These are phyloP conservation scores for Monoraphidium neglectum DNA, from an alignment of 139 green algal genomes.

Conservation along the genomic window DNA sequence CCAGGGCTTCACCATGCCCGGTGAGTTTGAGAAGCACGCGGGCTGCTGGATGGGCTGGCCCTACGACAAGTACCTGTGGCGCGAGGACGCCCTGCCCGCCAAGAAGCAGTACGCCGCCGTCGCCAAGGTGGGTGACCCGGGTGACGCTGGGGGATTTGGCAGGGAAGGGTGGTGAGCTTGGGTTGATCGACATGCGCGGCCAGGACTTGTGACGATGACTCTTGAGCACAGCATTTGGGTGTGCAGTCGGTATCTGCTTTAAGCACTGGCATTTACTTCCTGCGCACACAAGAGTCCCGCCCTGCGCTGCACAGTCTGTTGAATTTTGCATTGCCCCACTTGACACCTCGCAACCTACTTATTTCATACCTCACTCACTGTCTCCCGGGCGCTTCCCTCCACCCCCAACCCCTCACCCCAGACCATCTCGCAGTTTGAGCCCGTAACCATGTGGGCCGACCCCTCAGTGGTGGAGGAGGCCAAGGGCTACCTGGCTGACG, in stretches of 20 bases:
- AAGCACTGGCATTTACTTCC: too few species aligned
- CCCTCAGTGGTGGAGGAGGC: constrained; percentile 37
- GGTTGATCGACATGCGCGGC: too few species aligned
- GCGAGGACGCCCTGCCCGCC: constrained; percentile 48
- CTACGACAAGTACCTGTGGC: constrained; percentile 62
- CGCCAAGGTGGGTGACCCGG: constrained; percentile 1
- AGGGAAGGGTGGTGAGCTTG: too few species aligned
- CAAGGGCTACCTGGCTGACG: constrained; percentile 26
- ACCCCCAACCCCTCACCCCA: not conserved
- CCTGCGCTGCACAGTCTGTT: not conserved
- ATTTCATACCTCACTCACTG: too few species aligned
- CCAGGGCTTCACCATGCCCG: constrained; percentile 61
- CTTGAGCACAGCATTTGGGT: too few species aligned
- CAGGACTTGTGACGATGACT: too few species aligned
- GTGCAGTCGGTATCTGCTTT: too few species aligned
- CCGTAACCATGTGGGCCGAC: constrained; percentile 64
- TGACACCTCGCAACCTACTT: too few species aligned
- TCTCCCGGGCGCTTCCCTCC: too few species aligned
- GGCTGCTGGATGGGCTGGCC: constrained; percentile 73
- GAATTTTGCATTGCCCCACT: not conserved
- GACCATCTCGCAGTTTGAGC: constrained; percentile 65
- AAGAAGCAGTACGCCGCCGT: constrained; percentile 61
- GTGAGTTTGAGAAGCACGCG: constrained; percentile 44
- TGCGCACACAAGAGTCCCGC: too few species aligned
- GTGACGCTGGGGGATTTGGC: too few species aligned